Base-by-base conservation (phyloP, 1,139 yeast species). In the Arxiozyma slooffiae region DNA sequence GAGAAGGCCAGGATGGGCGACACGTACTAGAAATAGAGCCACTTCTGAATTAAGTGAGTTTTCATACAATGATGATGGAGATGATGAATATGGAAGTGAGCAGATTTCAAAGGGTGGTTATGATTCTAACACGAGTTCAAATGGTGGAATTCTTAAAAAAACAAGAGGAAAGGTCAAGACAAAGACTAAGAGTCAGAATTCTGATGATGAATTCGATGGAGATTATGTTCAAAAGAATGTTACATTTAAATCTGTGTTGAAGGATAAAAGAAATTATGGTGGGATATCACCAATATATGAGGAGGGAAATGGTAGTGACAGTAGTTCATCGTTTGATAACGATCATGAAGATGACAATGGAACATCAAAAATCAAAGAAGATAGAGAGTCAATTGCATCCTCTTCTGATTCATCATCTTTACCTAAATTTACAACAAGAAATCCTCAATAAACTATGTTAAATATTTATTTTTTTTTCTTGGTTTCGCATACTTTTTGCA, bases 211-310 rank as follows among this genome's bases (percentile, higher is more conserved):
- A 22, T 16, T 42, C 2, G 56, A 51, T 17, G 59, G 52, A 34
- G 56, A 56, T 34, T 50, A 54, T 16, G 60, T 55, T 24, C 62
- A 63, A 44, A 61, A 62, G 49, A 53, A 57, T 22, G 66, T 63
- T 18, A 60, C 60, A 24, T 62, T 63, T 51, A 61, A 62, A 47
- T 54, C 62, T 17, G 55, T 62, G 17, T 60, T 57, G 46, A 56
- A 59, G 47, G 61, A 52, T 43, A 56, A 57, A 24, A 54, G 64
- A 40, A 52, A 48, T 39, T 52, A 51, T 36, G 58, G 58, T 26
- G 66, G 66, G 42, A 57, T 63, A 42, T 67, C 67, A n/a, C 61
- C 67, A 6, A 62, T 64, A 36, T 46, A 60, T 23, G 67, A 63
- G 42, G 64, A 60, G 41, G 60, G 57, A 26, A 53, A 42, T 30